Conservation (phyloP, 2,329 filamentous ascomycete species). For the Fusarium chlamydosporum region DNA sequence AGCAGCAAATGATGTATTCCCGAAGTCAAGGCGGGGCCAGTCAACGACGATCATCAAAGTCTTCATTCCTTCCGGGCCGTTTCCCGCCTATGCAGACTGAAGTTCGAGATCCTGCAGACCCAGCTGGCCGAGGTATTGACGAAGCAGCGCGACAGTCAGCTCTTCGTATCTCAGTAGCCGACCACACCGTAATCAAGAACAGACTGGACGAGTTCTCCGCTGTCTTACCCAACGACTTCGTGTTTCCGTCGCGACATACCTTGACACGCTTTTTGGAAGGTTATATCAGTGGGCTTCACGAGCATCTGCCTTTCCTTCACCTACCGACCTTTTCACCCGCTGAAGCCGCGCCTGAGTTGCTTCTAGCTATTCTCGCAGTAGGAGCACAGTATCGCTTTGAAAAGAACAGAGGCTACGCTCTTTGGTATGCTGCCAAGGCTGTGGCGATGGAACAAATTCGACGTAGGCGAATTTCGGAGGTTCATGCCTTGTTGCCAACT, state of each 20-base stretch:
- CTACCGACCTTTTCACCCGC: constrained; percentile 74
- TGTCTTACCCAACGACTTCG: constrained; percentile 73
- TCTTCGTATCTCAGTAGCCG: constrained; percentile 67
- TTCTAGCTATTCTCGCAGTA: constrained; percentile 76
- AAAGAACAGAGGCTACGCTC: constrained; percentile 68
- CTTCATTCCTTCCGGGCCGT: constrained; percentile 66
- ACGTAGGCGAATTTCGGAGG: constrained; percentile 68
- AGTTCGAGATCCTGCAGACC: constrained; percentile 58
- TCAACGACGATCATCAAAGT: constrained; percentile 61
- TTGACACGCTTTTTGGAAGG: constrained; percentile 77
- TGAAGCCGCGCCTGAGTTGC: constrained; percentile 76
- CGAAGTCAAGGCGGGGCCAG: constrained; percentile 58
- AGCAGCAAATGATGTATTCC: constrained; percentile 68
- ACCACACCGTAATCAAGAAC: constrained; percentile 69
- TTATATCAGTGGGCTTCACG: constrained; percentile 76
- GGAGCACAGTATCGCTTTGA: constrained; percentile 77
- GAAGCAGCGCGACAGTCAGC: constrained; percentile 54
- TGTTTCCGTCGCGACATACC: constrained; percentile 77
- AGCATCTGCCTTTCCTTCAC: constrained; percentile 73
- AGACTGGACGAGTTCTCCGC: constrained; percentile 73
- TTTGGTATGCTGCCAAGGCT: constrained; percentile 73
- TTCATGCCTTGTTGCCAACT: constrained; percentile 69
- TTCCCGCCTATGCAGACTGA: constrained; percentile 69
- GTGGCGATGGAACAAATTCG: constrained; percentile 72
- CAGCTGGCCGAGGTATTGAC: constrained; percentile 48